These are phyloP conservation scores for Daedaleopsis nitida DNA, from an alignment of 768 basidiomycete genomes.

Conservation along the genomic window DNA sequence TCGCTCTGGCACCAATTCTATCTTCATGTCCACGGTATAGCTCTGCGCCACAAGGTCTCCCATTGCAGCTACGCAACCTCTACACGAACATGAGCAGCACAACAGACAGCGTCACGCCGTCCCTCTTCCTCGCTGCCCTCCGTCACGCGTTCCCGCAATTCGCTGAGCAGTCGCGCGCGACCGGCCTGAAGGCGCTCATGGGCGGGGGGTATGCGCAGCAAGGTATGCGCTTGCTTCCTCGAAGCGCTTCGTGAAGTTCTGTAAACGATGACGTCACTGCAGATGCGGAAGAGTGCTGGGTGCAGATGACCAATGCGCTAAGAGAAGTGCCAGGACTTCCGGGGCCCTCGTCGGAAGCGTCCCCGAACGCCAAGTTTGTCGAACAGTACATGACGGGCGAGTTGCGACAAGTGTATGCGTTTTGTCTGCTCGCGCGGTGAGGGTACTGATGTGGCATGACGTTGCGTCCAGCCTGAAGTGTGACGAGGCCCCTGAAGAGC, in stretches of 20 bases:
- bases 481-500: slow-evolving; percentile 82
- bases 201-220: slow-evolving; percentile 75
- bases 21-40: slow-evolving; percentile 2
- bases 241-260: background rate
- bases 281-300: slow-evolving; percentile 93
- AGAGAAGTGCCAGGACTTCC: slow-evolving; percentile 61
- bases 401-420: slow-evolving; percentile 67
- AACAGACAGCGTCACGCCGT: slow-evolving; percentile 73
- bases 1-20: background rate
- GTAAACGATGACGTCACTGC: background rate
- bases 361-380: slow-evolving; percentile 58
- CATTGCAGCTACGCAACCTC: slow-evolving; percentile 62
- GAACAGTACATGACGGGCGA: slow-evolving; percentile 82
- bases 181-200: slow-evolving; percentile 36
- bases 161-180: slow-evolving; percentile 59
- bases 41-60: slow-evolving; percentile 33
- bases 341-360: slow-evolving; percentile 30
- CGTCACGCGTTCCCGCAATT: slow-evolving; percentile 89
- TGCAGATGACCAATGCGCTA: slow-evolving; percentile 69
- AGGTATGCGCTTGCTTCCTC: slow-evolving; percentile 34
- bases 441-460: background rate
- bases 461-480: slow-evolving; percentile 61
- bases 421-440: background rate
- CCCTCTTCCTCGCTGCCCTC: slow-evolving; percentile 65
- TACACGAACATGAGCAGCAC: slow-evolving; percentile 76